Evolutionary conservation across 129 eudicot species (phyloP), one percentile per base, ranked within the genome.

Genomic region (Flaveria linearis): DNA sequence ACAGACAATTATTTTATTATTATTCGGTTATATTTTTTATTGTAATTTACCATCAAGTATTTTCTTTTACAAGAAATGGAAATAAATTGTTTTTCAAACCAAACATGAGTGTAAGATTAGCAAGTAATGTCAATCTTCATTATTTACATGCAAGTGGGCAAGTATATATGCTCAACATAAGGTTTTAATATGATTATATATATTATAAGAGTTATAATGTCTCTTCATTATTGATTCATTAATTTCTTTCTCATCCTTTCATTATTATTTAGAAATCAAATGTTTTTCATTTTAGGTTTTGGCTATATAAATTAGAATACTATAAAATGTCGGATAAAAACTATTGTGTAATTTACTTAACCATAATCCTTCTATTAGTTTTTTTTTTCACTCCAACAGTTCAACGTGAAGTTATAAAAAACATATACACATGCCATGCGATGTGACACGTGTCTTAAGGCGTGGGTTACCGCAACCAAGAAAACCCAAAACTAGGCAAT

Each of bases 71-170:
- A 20, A 42, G 1, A 20, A 14, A 63, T 33, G 15, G 2, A 60
- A 11, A 26, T 8, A 16, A 18, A 3, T 30, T 33, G 26, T 68
- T 67, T 65, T 42, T 67, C 33, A 41, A 43, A 68, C 53, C 53
- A 68, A 42, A 68, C 5, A 68, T 43, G n/a, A 68, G 13, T 47
- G 23, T 25, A 62, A 47, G 22, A 23, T 47, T n/a, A 60, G 68
- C 65, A 78, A 20, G 11, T 66, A 66, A 33, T 50, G 65, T 23
- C 51, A 69, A 42, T n/a, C 9, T 41, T 6, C 25, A 56, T 51
- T 23, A 23, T 46, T 23, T 58, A 30, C 33, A 61, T 33, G 71
- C 77, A 60, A 78, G 82, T 78, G 70, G 82, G 82, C 77, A 78
- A 71, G 77, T 70, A 46, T 45, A 45, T 33, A 12, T 9, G 20